Evolutionary conservation across 305 asterid genomes (phyloP).

Genomic region (Fraxinus angustifolia): DNA sequence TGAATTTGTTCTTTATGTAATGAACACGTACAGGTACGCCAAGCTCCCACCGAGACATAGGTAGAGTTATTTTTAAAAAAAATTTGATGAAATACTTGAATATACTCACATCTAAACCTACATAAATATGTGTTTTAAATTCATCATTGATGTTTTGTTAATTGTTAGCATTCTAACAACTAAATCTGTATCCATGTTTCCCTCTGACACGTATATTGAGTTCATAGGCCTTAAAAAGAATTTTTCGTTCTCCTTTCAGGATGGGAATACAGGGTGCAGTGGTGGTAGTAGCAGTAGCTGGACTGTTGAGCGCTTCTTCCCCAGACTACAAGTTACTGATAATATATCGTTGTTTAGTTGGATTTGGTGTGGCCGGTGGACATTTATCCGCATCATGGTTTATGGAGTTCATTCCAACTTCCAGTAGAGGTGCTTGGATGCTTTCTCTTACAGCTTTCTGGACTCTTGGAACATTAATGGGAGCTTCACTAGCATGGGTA

Average conservation of each 20-base stretch:
- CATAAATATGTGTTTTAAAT: background rate
- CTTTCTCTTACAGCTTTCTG: constrained; percentile 35
- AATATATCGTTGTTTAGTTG: constrained; percentile 38
- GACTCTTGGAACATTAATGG: constrained; percentile 43
- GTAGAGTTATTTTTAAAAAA: background rate
- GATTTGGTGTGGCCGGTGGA: constrained; percentile 51
- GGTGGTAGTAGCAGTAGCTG: constrained; percentile 29
- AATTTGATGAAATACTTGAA: background rate
- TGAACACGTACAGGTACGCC: background rate
- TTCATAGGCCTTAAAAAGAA: background rate
- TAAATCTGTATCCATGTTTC: background rate
- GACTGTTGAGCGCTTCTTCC: constrained; percentile 42
- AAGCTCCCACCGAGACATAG: background rate
- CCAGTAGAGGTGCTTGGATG: constrained; percentile 51
- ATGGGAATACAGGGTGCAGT: constrained; percentile 22
- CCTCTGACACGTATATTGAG: background rate
- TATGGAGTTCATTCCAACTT: constrained; percentile 43
- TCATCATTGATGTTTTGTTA: background rate
- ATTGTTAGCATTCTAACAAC: background rate
- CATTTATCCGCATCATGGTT: constrained; percentile 49
- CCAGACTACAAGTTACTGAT: constrained; percentile 39
- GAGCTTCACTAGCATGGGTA: constrained; percentile 57
- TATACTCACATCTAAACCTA: background rate
- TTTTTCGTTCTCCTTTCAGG: constrained; percentile 7
- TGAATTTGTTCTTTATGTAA: background rate